These are phyloP conservation scores for Epichloe gansuensis DNA, from an alignment of 2,329 filamentous ascomycete species.

Conservation along the genomic window DNA sequence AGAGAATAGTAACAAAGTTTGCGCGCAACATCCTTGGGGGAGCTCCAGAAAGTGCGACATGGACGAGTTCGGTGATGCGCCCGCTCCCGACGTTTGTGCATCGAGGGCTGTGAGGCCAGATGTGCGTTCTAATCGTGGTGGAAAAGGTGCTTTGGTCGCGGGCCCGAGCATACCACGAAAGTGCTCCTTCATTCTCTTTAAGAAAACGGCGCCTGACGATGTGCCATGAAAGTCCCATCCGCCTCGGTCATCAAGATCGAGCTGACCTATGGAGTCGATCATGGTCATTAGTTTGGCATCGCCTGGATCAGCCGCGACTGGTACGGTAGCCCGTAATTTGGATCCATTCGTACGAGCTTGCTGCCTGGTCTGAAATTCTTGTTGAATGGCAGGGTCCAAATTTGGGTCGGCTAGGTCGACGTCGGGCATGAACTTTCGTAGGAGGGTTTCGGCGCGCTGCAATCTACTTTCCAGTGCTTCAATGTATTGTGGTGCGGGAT, in stretches of 20 bases:
- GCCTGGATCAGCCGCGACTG: slow-evolving; percentile 30
- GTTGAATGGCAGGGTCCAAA: slow-evolving; percentile 64
- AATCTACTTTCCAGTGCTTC: slow-evolving; percentile 76
- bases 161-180: slow-evolving; percentile 66
- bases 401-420: slow-evolving; percentile 76
- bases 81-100: slow-evolving; percentile 51
- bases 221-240: slow-evolving; percentile 93
- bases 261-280: slow-evolving; percentile 82
- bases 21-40: slow-evolving; percentile 45
- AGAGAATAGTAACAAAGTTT: slow-evolving; percentile 43
- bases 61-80: slow-evolving; percentile 46
- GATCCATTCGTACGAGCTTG: slow-evolving; percentile 35
- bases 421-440: slow-evolving; percentile 71
- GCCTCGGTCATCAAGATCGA: slow-evolving; percentile 84
- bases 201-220: slow-evolving; percentile 83
- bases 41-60: slow-evolving; percentile 50
- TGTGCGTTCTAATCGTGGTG: slow-evolving; percentile 37
- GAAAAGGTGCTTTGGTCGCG: slow-evolving; percentile 46
- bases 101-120: slow-evolving; percentile 48
- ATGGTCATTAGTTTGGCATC: slow-evolving; percentile 80
- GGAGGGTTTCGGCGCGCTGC: slow-evolving; percentile 68
- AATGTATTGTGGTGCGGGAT: slow-evolving; percentile 85
- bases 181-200: slow-evolving; percentile 76
- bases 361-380: slow-evolving; percentile 49
- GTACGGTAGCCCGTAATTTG: slow-evolving; percentile 26